These are phyloP conservation scores for Hansenula lynferdii DNA, from an alignment of 1,139 yeast species.

Conservation along the genomic window DNA sequence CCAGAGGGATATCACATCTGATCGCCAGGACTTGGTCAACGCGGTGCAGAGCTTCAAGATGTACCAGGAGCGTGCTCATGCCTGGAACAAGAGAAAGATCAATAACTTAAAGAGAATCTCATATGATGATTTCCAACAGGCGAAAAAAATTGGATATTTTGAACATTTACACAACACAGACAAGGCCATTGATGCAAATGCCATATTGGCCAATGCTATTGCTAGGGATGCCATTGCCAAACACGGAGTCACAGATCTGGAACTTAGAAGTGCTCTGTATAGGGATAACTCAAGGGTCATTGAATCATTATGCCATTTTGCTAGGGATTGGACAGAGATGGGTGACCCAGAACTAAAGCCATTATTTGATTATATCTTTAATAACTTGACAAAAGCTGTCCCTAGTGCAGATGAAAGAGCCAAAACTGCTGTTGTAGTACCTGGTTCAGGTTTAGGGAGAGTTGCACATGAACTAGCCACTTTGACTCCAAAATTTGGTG, in stretches of 20 bases:
- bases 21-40: constrained; percentile 37
- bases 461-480: constrained; percentile 58
- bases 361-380: constrained; percentile 42
- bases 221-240: constrained; percentile 35
- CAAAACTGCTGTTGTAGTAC: constrained; percentile 52
- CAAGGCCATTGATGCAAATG: constrained; percentile 39
- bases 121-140: constrained; percentile 50
- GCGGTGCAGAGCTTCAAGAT: constrained; percentile 47
- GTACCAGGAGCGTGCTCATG: constrained; percentile 37
- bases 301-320: constrained; percentile 68
- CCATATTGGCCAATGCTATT: constrained; percentile 38
- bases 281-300: constrained; percentile 50
- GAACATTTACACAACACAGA: constrained; percentile 47
- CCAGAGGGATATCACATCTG: constrained; percentile 16
- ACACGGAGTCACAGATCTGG: constrained; percentile 40
- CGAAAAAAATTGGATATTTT: constrained; percentile 51
- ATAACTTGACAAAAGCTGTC: constrained; percentile 28
- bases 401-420: constrained; percentile 22
- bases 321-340: constrained; percentile 63
- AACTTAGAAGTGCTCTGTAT: constrained; percentile 30
- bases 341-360: constrained; percentile 47
- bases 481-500: constrained; percentile 27
- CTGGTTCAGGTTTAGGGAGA: constrained; percentile 79
- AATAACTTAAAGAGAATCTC: constrained; percentile 43
- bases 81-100: constrained; percentile 42